Percentiles rank a stretch among this genome's conserved stretches.
Conservation (phyloP, 1,284 basidiomycete species). For the Chalciporus sp. region DNA sequence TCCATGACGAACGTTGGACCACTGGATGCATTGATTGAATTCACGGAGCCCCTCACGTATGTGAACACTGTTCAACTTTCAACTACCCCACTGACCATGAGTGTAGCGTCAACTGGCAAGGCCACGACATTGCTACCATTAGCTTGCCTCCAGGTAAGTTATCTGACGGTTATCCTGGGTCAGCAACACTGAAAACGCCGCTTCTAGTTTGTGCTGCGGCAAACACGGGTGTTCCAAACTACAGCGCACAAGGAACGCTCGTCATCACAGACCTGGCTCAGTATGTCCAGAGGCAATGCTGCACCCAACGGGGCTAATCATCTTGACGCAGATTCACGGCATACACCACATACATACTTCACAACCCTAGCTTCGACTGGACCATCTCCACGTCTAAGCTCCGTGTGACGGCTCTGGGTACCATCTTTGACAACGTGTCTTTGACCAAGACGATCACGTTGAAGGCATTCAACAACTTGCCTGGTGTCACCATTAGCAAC, state of each 20-base stretch:
- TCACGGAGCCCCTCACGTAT: constrained; percentile 55
- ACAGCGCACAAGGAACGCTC: constrained; percentile 52
- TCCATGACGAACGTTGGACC: constrained; percentile 65
- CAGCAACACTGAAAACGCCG: background rate
- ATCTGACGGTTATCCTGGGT: background rate
- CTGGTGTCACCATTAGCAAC: constrained; percentile 69
- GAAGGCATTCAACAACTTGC: constrained; percentile 72
- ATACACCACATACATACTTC: constrained; percentile 69
- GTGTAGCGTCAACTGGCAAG: constrained; percentile 64
- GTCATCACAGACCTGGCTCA: constrained; percentile 53
- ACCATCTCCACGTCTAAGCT: constrained; percentile 66
- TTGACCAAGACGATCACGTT: constrained; percentile 68
- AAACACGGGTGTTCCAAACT: constrained; percentile 68
- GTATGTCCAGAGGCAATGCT: constrained; percentile 37
- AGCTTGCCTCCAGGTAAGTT: constrained; percentile 55
- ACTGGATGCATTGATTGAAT: constrained; percentile 65
- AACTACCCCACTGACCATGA: constrained; percentile 3
- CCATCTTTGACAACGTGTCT: constrained; percentile 67
- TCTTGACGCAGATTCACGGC: constrained; percentile 54
- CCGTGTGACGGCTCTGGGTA: constrained; percentile 67
- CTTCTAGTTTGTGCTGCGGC: constrained; percentile 67
- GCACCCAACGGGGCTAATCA: background rate
- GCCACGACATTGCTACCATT: constrained; percentile 67
- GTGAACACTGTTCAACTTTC: constrained; percentile 22
- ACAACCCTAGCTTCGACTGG: constrained; percentile 72